Evolutionary conservation across 108 stramenopile genomes (phyloP), one percentile per base, ranked within the genome.

Genomic region (Fistulifera solaris): DNA sequence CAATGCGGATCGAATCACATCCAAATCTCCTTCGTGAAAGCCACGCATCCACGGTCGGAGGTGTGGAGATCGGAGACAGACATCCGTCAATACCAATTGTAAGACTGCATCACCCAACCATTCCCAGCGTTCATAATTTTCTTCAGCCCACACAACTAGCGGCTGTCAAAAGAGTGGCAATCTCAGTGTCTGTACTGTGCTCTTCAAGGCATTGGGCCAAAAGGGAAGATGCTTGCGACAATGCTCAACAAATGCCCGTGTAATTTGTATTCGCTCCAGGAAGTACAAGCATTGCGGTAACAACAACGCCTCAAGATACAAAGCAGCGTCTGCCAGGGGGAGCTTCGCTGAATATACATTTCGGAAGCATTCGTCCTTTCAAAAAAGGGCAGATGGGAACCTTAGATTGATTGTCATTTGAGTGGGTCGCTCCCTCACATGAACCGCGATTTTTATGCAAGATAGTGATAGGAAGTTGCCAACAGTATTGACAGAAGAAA

Each of bases 71-170:
- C 63, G 60, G 21, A 83, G 19, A 14, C 78, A 54, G 8, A 63
- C 58, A 54, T 83, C 77, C 10, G 77, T 79, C 26, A 78, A 77
- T 3, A 83, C 27, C 19, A 78, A 23, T 59, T 83, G 78, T 23
- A 83, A 64, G 12, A 79, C 77, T 7, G 65, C 81, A 59, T 83
- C 81, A 21, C 81, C 81, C 6, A 83, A 35, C 62, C 62, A 77
- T 60, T 81, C 76, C 19, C 62, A 48, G 16, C 44, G 59, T 16
- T 83, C 81, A 55, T 78, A 83, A 28, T 60, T 52, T 0, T 41
- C 56, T 14, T 48, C 61, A n/a, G 21, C 44, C 38, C 15, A 27
- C 42, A 38, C 68, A 70, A 42, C 72, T 73, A 49, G 67, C 70
- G 1, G 72, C 66, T 40, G 75, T 75, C 25, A 75, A 21, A 3